Percentiles rank a stretch among this genome's conserved stretches.
Conservation (phyloP, 768 basidiomycete genomes). For the Mycena floridula region DNA sequence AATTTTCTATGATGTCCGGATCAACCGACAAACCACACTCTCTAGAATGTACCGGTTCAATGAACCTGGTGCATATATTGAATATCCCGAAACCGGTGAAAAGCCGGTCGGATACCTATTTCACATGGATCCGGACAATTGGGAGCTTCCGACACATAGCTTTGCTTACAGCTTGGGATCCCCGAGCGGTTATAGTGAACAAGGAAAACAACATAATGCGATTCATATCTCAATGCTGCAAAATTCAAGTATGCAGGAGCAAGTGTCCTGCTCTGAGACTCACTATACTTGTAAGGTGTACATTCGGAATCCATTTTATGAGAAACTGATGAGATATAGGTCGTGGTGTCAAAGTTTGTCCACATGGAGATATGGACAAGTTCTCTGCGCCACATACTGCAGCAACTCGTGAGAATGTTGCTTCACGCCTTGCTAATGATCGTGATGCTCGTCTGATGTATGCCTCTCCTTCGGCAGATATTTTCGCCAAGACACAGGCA, state of each 20-base stretch:
- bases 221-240: too few species aligned
- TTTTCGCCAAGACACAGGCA: not conserved
- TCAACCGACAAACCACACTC: not conserved
- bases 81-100: constrained; percentile 1
- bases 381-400: not conserved
- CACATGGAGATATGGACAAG: not conserved
- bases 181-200: too few species aligned
- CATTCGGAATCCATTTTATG: too few species aligned
- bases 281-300: too few species aligned
- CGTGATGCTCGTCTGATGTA: not conserved
- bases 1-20: too few species aligned
- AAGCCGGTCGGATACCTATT: not conserved
- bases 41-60: not conserved
- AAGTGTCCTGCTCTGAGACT: too few species aligned
- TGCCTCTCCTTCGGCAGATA: not conserved
- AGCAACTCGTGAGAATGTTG: not conserved
- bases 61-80: not conserved
- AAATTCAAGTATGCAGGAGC: too few species aligned
- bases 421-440: not conserved
- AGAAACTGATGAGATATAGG: constrained; percentile 1
- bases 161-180: too few species aligned
- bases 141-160: too few species aligned
- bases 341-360: constrained; percentile 5
- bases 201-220: too few species aligned
- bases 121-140: not conserved